Conservation (phyloP, 306 rosid genomes). For the Castanea mollissima region DNA sequence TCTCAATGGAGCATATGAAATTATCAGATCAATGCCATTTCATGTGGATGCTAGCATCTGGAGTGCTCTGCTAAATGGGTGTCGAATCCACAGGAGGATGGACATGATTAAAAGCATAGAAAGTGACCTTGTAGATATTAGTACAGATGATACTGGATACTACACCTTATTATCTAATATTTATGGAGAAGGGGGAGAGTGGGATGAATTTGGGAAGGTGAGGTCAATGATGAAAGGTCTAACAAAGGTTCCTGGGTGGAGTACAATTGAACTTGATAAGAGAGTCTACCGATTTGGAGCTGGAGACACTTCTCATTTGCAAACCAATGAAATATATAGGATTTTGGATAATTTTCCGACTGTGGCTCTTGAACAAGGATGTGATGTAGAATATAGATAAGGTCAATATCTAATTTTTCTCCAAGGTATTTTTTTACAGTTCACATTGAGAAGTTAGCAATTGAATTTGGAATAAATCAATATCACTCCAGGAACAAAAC, state of each 20-base stretch:
- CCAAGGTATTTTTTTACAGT: conserved; percentile 14
- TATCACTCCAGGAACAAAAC: conserved; percentile 10
- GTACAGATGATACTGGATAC: conserved; percentile 80
- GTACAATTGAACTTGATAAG: conserved; percentile 68
- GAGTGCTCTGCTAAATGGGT: conserved; percentile 86
- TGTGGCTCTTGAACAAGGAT: conserved; percentile 46
- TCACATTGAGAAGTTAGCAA: conserved; percentile 19
- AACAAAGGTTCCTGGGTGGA: conserved; percentile 82
- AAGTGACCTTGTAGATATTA: conserved; percentile 43
- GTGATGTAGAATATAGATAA: conserved; percentile 30
- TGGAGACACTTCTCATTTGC: conserved; percentile 54
- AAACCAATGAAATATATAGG: conserved; percentile 42
- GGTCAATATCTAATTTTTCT: conserved; percentile 16
- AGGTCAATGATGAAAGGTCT: conserved; percentile 76
- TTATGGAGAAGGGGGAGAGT: conserved; percentile 82
- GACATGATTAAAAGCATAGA: conserved; percentile 56
- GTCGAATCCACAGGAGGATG: conserved; percentile 70
- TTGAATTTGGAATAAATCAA: conserved; percentile 14
- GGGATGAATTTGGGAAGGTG: conserved; percentile 74
- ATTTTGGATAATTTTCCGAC: conserved; percentile 47
- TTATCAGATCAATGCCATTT: conserved; percentile 51
- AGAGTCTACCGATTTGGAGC: conserved; percentile 70
- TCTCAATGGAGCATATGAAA: conserved; percentile 57
- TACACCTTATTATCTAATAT: conserved; percentile 81
- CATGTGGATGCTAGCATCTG: conserved; percentile 74